Evolutionary conservation across 306 rosid genomes (phyloP).

Genomic region (Clitoria ternatea): DNA sequence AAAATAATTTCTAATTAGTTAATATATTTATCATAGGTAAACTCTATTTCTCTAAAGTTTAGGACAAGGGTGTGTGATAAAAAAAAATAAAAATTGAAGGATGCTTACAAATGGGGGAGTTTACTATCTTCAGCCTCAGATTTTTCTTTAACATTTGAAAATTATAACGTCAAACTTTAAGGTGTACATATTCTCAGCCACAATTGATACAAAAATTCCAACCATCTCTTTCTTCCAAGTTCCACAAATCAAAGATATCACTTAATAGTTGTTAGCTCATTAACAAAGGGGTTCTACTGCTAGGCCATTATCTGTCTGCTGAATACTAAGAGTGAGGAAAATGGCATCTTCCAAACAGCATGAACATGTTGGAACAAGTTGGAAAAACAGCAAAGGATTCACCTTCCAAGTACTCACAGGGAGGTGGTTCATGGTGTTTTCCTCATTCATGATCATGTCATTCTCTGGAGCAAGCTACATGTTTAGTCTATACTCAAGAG

Average conservation of each 20-base stretch:
- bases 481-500: constrained; percentile 37
- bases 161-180: not conserved
- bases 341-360: not conserved
- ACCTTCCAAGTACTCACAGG: constrained; percentile 30
- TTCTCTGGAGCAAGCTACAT: constrained; percentile 46
- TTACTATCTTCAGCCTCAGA: not conserved
- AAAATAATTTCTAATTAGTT: too few species aligned
- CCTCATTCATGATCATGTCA: constrained; percentile 43
- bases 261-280: not conserved
- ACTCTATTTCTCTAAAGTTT: too few species aligned
- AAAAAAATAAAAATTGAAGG: too few species aligned
- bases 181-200: not conserved
- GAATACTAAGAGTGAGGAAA: not conserved
- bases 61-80: too few species aligned
- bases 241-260: not conserved
- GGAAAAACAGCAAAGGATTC: not conserved
- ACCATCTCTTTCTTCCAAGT: not conserved
- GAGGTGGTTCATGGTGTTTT: constrained; percentile 42
- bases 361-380: not conserved
- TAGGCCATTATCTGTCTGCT: not conserved
- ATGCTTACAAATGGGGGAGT: too few species aligned
- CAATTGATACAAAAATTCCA: not conserved
- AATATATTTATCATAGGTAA: too few species aligned
- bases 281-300: not conserved
- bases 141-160: not conserved